Conservation (phyloP, 257 asterid species). For the Eucommia ulmoides region DNA sequence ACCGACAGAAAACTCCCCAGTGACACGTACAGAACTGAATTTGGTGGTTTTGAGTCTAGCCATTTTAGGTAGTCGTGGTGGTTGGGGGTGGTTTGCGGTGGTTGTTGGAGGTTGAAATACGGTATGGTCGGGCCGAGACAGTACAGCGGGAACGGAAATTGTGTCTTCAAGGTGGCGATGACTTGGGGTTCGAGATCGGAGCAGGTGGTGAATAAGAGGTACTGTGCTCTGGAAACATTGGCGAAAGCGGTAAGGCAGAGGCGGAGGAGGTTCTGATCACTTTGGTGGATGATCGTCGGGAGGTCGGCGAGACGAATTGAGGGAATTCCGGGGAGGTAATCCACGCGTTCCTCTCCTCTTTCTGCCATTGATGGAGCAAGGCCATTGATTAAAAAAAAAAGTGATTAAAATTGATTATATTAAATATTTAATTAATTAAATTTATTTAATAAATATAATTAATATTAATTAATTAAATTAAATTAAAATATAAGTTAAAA, state of each 20-base stretch:
- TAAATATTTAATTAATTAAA: too few species aligned
- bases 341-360: constrained; percentile 25
- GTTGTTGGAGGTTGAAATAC: constrained; percentile 2
- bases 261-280: constrained; percentile 9
- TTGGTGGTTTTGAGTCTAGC: constrained; percentile 37
- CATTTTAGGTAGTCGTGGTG: constrained; percentile 19
- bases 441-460: too few species aligned
- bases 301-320: constrained; percentile 30
- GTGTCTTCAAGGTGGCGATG: constrained; percentile 20
- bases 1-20: constrained; percentile 43
- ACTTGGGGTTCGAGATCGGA: constrained; percentile 35
- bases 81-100: neutral
- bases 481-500: too few species aligned
- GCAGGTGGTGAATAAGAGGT: constrained; percentile 27
- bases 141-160: constrained; percentile 18
- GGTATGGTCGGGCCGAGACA: constrained; percentile 35
- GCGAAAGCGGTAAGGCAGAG: constrained; percentile 6
- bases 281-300: constrained; percentile 15
- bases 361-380: too few species aligned
- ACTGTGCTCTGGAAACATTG: constrained; percentile 15
- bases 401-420: too few species aligned
- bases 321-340: constrained; percentile 44
- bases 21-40: constrained; percentile 47
- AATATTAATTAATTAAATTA: too few species aligned
- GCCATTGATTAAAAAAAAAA: too few species aligned